These are phyloP conservation scores for Chaetomiaceae sp. DNA, from an alignment of 2,329 filamentous ascomycete genomes.

Conservation along the genomic window DNA sequence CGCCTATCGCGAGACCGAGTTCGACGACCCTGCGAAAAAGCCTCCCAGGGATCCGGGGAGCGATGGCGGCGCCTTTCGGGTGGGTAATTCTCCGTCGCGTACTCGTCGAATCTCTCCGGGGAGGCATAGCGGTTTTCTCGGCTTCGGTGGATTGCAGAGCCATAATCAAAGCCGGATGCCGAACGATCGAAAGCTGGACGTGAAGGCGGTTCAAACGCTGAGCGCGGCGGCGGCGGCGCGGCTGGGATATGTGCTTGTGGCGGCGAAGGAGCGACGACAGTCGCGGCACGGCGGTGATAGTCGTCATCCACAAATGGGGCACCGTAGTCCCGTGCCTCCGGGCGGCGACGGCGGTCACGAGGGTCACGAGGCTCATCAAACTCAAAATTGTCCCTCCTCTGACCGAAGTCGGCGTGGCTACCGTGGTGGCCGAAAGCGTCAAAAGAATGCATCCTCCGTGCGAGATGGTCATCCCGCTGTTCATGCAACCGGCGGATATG, in stretches of 20 bases:
- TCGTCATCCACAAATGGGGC: constrained; percentile 60
- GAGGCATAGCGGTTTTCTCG: constrained; percentile 32
- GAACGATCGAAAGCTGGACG: constrained; percentile 34
- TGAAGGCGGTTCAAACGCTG: constrained; percentile 23
- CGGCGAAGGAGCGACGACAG: constrained; percentile 34
- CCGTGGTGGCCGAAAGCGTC: constrained; percentile 36
- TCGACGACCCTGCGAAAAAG: constrained; percentile 10
- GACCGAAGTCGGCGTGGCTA: constrained; percentile 34
- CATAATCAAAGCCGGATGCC: constrained; percentile 39
- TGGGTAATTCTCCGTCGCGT: constrained; percentile 13
- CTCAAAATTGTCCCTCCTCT: constrained; percentile 37
- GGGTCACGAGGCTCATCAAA: constrained; percentile 35
- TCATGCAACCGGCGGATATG: constrained; percentile 45
- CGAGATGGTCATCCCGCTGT: constrained; percentile 41
- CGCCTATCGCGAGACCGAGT: constrained; percentile 20
- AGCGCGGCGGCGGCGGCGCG: constrained; percentile 29
- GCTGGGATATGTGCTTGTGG: constrained; percentile 23
- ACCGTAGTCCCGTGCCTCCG: constrained; percentile 45
- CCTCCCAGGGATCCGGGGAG: constrained; percentile 18
- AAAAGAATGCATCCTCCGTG: constrained; percentile 35
- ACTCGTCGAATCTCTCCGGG: constrained; percentile 21
- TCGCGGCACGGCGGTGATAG: constrained; percentile 42
- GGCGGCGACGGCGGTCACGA: constrained; percentile 35
- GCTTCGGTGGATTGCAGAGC: constrained; percentile 40
- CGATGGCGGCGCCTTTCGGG: constrained; percentile 14